Base-by-base conservation (phyloP, 1,284 basidiomycete genomes). In the Trametes pubescens region DNA sequence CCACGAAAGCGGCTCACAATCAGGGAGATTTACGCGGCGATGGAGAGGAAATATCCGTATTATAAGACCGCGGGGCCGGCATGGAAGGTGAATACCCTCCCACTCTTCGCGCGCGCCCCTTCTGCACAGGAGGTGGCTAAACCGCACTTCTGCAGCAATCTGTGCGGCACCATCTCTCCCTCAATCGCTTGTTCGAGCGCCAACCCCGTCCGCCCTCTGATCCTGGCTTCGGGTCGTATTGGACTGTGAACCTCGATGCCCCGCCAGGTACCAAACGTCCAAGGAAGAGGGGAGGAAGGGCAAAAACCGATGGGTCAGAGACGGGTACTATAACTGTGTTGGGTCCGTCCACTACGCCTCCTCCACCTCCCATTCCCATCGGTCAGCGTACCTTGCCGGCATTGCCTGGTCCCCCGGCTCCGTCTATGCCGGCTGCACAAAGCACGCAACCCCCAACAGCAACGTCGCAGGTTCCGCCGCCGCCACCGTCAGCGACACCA, bases 181-280 rank as follows among this genome's bases (percentile, higher is more conserved):
- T 93, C 56, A 93, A 92, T 76, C 85, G 89, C 52, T 77, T 93
- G 8, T 93, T 93, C 70, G 91, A 93, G 75, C 83, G 90, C 57
- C 89, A 91, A 69, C 88, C 89, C 22, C 84, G 91, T 58, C 91
- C 91, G 9, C 88, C 89, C 2, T 91, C 90, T 26, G 91, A 93
- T 73, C 91, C 91, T 14, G 91, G 91, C 8, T 92, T 92, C 73
- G 91, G 91, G 34, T 93, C 91, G 18, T 92, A 93, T 72, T 93
- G 91, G 91, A 92, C 90, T 35, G 91, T 93, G 21, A 93, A 93
- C 74, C 82, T 93, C 21, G 77, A 84, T 58, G 91, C 91, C 21
- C 91, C 91, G 16, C 91, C 90, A 3, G 91, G 91, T 24, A 92
- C 91, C 3, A 93, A 93, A 76, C 85, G 91, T 61, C 91, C 91